Evolutionary conservation across 208 protist genomes (phyloP), one percentile per base, ranked within the genome.

Genomic region (Trypanosomatidae sp.): DNA sequence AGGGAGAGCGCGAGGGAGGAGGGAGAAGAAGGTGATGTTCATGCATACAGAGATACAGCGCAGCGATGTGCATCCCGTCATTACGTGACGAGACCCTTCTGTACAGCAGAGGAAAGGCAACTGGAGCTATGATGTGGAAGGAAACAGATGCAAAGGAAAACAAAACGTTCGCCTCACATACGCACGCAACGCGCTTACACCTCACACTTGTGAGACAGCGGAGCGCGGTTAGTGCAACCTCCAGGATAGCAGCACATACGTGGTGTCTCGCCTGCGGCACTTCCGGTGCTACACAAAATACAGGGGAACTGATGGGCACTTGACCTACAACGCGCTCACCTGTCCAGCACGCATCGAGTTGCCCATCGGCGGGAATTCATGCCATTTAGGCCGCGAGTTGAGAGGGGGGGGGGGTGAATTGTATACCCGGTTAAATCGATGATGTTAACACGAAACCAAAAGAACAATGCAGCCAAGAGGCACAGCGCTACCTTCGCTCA

Each of bases 381-480:
- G 15, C 39, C 9, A 41, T 65, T 8, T 13, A 22, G 15, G 17
- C n/a, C 8, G 52, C 5, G 53, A 43, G 56, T 43, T 8, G 39
- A 83, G 22, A 33, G 75, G 41, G 58, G 66, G 53, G 67, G 68
- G 65, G 55, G 52, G 46, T 49, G 46, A 17, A 49, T 19, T 49
- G 9, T 10, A 49, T 10, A 10, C 46, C 13, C 46, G 9, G 53
- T 59, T 59, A 59, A 28, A 33, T 33, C 53, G 53, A 17, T 6
- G 25, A 59, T 33, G 25, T 59, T 59, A 59, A 59, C 53, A 33
- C 53, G 3, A 59, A 59, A 17, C 53, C 53, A 59, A 5, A 8
- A 59, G 25, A 33, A 2, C 28, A 10, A 59, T 10, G 12, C 53
- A 3, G 9, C 12, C 25, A 15, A 15, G 22, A 6, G 22, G 25